Evolutionary conservation across 2,329 filamentous ascomycete species (phyloP).

Genomic region (Emergomyces pasteurianus): DNA sequence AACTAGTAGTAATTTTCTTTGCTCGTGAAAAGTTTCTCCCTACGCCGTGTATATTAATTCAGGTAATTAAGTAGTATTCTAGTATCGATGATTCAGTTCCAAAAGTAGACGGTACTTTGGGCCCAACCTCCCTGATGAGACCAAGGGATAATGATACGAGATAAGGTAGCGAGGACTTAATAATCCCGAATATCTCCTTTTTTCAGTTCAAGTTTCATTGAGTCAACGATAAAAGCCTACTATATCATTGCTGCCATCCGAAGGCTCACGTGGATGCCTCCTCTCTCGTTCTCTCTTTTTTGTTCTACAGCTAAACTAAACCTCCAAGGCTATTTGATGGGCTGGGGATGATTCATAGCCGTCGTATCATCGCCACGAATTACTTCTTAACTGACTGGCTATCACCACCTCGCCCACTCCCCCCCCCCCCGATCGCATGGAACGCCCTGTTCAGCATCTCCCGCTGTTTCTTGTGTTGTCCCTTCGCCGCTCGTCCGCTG

Average conservation of each 20-base stretch:
- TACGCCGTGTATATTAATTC: background rate
- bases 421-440: background rate
- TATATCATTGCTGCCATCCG: background rate
- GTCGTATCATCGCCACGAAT: background rate
- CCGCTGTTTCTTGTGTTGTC: constrained; percentile 7
- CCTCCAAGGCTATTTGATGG: background rate
- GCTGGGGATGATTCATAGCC: background rate
- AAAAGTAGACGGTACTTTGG: background rate
- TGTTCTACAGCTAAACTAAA: background rate
- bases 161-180: background rate
- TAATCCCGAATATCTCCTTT: background rate
- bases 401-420: background rate
- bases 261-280: background rate
- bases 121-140: background rate
- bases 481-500: constrained; percentile 4
- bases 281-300: background rate
- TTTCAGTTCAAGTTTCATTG: background rate
- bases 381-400: background rate
- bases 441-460: background rate
- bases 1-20: background rate
- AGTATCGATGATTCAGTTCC: background rate
- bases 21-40: background rate
- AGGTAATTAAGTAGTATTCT: background rate
- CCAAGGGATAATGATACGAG: background rate
- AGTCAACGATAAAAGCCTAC: background rate